Conservation (phyloP, 1,284 basidiomycete genomes). For the Ceratobasidium sp. region DNA sequence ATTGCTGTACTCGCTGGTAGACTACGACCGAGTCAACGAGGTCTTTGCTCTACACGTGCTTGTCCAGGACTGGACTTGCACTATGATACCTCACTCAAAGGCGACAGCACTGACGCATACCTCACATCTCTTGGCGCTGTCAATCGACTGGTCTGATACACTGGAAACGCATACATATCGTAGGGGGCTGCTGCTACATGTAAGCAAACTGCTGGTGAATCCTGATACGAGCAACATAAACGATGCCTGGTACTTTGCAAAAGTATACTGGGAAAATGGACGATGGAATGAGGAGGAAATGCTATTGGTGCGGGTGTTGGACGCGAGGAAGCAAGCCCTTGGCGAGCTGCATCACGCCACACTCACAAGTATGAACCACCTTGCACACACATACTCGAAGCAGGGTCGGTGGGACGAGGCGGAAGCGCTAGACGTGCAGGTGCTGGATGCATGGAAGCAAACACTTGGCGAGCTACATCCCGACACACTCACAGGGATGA, state of each 20-base stretch:
- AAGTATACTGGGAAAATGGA: neutral
- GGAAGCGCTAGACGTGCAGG: too few relatives aligned
- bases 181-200: neutral
- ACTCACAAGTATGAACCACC: neutral
- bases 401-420: too few relatives aligned
- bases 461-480: too few relatives aligned
- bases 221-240: neutral
- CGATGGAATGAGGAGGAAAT: neutral
- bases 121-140: neutral
- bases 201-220: neutral
- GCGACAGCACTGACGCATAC: neutral
- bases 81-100: neutral
- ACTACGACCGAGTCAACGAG: constrained; percentile 11
- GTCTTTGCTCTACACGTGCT: neutral
- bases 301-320: neutral
- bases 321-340: neutral
- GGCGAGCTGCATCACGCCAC: constrained; percentile 5
- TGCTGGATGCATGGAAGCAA: too few relatives aligned
- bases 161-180: neutral
- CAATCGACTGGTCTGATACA: constrained; percentile 52
- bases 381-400: neutral
- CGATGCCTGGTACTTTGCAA: neutral
- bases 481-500: too few relatives aligned
- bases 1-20: too few relatives aligned
- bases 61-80: constrained; percentile 1